Evolutionary conservation across 2,329 filamentous ascomycete genomes (phyloP).

Genomic region (Hypoxylon sp.): DNA sequence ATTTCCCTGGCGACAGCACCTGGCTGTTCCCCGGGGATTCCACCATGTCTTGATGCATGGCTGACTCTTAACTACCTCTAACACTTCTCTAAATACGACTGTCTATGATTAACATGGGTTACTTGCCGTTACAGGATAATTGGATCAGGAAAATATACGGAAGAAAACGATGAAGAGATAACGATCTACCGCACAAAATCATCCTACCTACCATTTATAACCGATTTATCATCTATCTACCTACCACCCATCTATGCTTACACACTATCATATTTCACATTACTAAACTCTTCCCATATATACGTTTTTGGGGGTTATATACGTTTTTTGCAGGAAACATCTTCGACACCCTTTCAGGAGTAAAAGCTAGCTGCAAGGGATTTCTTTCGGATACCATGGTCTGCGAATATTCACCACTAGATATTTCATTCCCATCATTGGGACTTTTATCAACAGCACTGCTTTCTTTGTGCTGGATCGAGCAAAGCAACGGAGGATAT

Average conservation of each 20-base stretch:
- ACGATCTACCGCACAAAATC: neutral
- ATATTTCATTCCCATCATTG: constrained; percentile 20
- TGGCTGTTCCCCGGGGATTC: constrained; percentile 43
- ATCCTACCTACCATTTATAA: neutral
- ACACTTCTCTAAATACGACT: too few relatives aligned
- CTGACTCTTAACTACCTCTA: too few relatives aligned
- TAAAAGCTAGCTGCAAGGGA: too few relatives aligned
- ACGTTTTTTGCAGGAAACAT: neutral
- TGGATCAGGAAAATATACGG: too few relatives aligned
- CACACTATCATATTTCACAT: neutral
- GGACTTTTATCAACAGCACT: neutral
- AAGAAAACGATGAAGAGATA: too few relatives aligned
- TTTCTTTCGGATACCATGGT: constrained; percentile 17
- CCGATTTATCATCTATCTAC: too few relatives aligned
- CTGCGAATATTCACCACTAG: constrained; percentile 11
- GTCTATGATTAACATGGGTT: too few relatives aligned
- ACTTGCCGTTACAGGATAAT: too few relatives aligned
- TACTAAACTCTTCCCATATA: constrained; percentile 9
- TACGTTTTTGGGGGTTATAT: constrained; percentile 19
- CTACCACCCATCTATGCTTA: neutral
- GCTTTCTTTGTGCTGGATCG: constrained; percentile 11
- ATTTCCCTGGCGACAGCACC: constrained; percentile 45
- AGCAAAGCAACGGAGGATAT: too few relatives aligned
- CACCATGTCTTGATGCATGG: constrained; percentile 31
- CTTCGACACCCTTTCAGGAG: neutral